These are phyloP conservation scores for Ceratocystis alfenasii DNA, from an alignment of 2,329 filamentous ascomycete species.

Conservation along the genomic window DNA sequence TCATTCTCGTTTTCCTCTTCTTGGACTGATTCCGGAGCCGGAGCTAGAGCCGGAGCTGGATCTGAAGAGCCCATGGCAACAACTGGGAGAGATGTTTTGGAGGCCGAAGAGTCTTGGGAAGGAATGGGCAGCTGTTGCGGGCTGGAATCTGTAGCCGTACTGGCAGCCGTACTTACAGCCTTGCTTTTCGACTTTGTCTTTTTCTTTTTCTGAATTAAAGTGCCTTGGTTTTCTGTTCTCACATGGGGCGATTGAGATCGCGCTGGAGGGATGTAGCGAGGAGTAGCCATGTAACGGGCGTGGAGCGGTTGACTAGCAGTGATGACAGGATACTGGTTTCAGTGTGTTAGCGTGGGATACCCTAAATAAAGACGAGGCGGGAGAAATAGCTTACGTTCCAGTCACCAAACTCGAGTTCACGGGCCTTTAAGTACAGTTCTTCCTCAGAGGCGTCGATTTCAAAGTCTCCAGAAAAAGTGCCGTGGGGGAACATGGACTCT, in stretches of 20 bases:
- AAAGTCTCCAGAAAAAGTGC: slow-evolving; percentile 38
- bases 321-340: slow-evolving; percentile 73
- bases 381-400: slow-evolving; percentile 67
- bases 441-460: slow-evolving; percentile 60
- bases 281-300: slow-evolving; percentile 43
- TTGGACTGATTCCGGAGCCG: not conserved
- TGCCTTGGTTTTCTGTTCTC: slow-evolving; percentile 24
- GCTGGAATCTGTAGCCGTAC: not conserved
- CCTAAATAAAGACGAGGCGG: not conserved
- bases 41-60: not conserved
- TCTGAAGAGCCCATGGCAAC: not conserved
- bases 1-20: slow-evolving; percentile 1
- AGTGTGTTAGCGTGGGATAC: slow-evolving; percentile 8
- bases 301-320: slow-evolving; percentile 62
- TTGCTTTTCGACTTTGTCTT: slow-evolving; percentile 27
- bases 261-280: slow-evolving; percentile 16
- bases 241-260: slow-evolving; percentile 24
- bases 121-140: not conserved
- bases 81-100: not conserved
- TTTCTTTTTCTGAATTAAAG: slow-evolving; percentile 32
- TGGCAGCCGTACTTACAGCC: not conserved
- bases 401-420: slow-evolving; percentile 67
- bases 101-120: not conserved
- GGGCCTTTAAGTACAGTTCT: slow-evolving; percentile 55
- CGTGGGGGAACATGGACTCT: slow-evolving; percentile 29